Base-by-base conservation (phyloP, 2,329 filamentous ascomycete genomes). In the Mycosphaerella arachidis region DNA sequence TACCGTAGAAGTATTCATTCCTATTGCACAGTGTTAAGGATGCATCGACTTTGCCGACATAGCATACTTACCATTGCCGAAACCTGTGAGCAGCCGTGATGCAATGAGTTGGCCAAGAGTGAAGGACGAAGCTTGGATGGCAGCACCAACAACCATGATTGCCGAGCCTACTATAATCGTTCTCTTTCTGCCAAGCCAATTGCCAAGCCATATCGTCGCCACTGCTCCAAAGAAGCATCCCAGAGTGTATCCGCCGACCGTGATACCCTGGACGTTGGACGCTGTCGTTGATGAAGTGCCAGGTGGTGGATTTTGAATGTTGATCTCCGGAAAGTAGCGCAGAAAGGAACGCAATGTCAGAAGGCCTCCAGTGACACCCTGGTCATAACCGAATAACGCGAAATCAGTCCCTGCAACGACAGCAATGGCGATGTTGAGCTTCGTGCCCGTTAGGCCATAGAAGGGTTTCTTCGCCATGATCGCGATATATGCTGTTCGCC, bases 151-250 rank as follows among this genome's bases (percentile, higher is more conserved):
- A 16, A 85, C 75, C 79, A 86, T 83, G 64, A 88, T 80, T 10
- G 75, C 63, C 8, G 80, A 81, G 16, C 86, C 86, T n/a, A 83
- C 76, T 66, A 87, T 83, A 55, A 86, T 84, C 1, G 80, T 81
- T 43, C 81, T 75, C 69, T 80, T 78, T 35, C 85, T 78, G 27
- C 84, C 84, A 45, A 86, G 79, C 9, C 78, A 74, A 62, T 88
- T 86, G 31, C 85, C 86, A 8, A 83, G 71, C 72, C 76, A 78
- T 62, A 76, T 72, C 24, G 69, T 71, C n/a, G 64, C 59, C 75
- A 55, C 61, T 24, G 65, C 65, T 7, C 61, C 63, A 30, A 66
- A 64, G 58, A 60, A 58, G 51, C 57, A 62, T 51, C 59, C 58
- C 18, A 55, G 33, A 18, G 52, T 63, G 35, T 60, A 58, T 0